phyloP scores from a whole-genome alignment of 306 rosid genomes.

The Prunus mongolica region DNA sequence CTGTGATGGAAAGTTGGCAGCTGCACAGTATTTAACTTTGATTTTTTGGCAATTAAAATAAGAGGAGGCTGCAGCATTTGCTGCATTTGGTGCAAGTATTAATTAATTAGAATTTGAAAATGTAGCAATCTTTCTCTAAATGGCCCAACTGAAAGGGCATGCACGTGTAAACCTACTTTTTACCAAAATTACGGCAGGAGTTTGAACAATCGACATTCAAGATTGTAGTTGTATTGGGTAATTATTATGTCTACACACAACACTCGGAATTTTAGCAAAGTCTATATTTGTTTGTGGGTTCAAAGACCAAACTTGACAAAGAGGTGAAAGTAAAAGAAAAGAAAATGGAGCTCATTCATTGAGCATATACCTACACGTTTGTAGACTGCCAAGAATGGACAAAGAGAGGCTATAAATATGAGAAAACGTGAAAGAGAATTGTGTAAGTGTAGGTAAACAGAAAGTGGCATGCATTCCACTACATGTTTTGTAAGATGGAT shows the following conservation, averaged over 20 bases:
- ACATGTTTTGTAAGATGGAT: background rate
- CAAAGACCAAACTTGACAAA: background rate
- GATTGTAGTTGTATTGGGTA: background rate
- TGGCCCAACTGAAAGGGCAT: background rate
- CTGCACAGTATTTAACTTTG: conserved; percentile 28
- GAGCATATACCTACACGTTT: background rate
- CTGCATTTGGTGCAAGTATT: background rate
- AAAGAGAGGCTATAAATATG: background rate
- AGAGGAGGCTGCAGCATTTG: background rate
- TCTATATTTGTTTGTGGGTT: background rate
- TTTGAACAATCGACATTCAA: background rate
- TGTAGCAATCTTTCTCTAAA: background rate
- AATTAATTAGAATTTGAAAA: background rate
- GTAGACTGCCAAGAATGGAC: background rate
- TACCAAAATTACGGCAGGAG: conserved; percentile 5
- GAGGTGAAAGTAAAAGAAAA: background rate
- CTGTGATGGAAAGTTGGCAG: conserved; percentile 37
- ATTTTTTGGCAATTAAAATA: background rate
- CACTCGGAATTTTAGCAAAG: background rate
- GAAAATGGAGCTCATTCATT: background rate
- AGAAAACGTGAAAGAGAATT: background rate
- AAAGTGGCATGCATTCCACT: conserved; percentile 2
- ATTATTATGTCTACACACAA: background rate
- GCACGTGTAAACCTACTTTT: conserved; percentile 5
- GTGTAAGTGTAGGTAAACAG: background rate